These are phyloP conservation scores for Kluyveromyces sp. DNA, from an alignment of 1,139 yeast species.

Conservation along the genomic window DNA sequence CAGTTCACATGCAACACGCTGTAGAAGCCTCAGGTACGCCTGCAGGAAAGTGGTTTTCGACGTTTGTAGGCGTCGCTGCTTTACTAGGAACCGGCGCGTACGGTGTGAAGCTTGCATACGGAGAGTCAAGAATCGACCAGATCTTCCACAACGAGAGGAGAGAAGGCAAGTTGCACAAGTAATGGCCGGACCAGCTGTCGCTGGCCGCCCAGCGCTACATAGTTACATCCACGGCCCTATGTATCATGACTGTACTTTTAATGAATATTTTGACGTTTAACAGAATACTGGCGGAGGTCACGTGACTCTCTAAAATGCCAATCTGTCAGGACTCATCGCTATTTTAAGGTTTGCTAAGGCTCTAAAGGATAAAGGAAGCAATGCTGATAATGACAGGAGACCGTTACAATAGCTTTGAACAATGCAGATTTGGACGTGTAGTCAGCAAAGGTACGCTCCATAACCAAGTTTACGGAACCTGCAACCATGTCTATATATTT, in stretches of 20 bases:
- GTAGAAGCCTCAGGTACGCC: conserved; percentile 10
- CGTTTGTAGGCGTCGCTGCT: conserved; percentile 15
- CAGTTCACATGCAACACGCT: conserved; percentile 11
- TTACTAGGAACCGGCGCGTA: conserved; percentile 15
- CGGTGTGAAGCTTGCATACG: conserved; percentile 13
- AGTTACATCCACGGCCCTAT: neutral
- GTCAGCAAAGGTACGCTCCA: too few relatives aligned
- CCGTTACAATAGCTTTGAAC: too few relatives aligned
- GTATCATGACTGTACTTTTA: neutral
- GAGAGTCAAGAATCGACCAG: conserved; percentile 15
- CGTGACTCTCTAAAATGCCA: too few relatives aligned
- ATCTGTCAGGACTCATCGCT: neutral
- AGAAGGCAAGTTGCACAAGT: conserved; percentile 1
- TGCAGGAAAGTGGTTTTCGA: conserved; percentile 15
- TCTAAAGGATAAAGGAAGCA: neutral
- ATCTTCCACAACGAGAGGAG: conserved; percentile 18
- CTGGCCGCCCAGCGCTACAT: neutral
- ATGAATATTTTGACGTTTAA: neutral
- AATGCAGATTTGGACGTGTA: too few relatives aligned
- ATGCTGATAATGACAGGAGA: neutral
- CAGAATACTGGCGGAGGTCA: neutral
- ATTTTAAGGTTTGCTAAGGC: neutral
- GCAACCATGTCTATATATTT: conserved; percentile 33
- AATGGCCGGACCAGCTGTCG: neutral
- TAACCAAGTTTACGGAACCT: too few relatives aligned